Evolutionary conservation across 208 protist species (phyloP).

Genomic region (Herpetomonas muscarum): DNA sequence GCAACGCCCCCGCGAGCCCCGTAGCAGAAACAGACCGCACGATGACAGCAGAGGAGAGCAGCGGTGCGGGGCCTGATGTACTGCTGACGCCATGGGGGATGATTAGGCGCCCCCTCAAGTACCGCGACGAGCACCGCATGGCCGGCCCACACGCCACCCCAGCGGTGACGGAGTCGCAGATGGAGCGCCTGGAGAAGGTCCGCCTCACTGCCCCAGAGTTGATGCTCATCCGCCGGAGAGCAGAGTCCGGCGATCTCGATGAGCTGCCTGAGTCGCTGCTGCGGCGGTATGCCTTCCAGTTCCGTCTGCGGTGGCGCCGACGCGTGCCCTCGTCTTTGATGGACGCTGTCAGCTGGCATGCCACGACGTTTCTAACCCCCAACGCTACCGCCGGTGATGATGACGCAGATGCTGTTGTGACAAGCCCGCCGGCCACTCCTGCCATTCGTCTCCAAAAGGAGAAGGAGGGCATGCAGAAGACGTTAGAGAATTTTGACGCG

Average conservation of each 20-base stretch:
- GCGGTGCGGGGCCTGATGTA: constrained; percentile 48
- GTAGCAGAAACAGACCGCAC: constrained; percentile 29
- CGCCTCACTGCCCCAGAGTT: constrained; percentile 61
- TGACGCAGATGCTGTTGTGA: constrained; percentile 1
- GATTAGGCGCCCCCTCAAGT: constrained; percentile 53
- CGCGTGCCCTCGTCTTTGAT: constrained; percentile 62
- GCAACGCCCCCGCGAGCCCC: not conserved
- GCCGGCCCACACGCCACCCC: not conserved
- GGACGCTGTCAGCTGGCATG: constrained; percentile 83
- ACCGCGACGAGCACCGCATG: not conserved
- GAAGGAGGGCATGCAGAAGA: constrained; percentile 69
- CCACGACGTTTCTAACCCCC: constrained; percentile 36
- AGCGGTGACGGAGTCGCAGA: constrained; percentile 7
- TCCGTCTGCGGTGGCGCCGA: constrained; percentile 74
- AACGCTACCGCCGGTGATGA: not conserved
- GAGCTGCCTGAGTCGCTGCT: constrained; percentile 79
- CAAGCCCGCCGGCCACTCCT: constrained; percentile 41
- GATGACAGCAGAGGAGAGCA: constrained; percentile 35
- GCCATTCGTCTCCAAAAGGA: constrained; percentile 70
- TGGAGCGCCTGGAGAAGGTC: constrained; percentile 54
- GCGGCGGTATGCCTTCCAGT: constrained; percentile 84
- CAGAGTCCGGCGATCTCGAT: constrained; percentile 63
- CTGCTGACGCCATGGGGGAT: constrained; percentile 85
- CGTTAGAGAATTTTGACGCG: constrained; percentile 82
- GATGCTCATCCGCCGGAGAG: constrained; percentile 52